A percentile compares a stretch with the other conserved stretches of the same genome.
These are phyloP conservation scores for Hanseniaspora valbyensis DNA, from an alignment of 805 yeast species.

Conservation along the genomic window DNA sequence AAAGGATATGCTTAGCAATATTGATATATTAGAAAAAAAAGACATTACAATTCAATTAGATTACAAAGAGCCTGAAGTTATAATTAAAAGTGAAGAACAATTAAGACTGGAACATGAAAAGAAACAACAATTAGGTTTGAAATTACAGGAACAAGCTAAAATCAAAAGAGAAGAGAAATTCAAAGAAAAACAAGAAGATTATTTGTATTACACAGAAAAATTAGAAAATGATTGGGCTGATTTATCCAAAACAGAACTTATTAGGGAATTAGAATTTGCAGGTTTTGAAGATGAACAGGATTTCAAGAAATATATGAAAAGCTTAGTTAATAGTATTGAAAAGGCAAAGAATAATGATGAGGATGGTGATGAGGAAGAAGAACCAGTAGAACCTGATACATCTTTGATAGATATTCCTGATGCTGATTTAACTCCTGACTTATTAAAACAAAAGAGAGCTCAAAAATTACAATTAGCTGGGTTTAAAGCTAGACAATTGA, in stretches of 20 bases:
- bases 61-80: slow-evolving; percentile 49
- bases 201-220: slow-evolving; percentile 53
- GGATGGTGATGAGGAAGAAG: slow-evolving; percentile 34
- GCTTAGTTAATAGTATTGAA: slow-evolving; percentile 58
- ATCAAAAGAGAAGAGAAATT: slow-evolving; percentile 70
- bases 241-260: slow-evolving; percentile 43
- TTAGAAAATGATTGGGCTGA: slow-evolving; percentile 38
- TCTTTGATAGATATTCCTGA: slow-evolving; percentile 78
- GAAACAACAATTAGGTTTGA: slow-evolving; percentile 71
- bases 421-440: slow-evolving; percentile 66
- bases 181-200: slow-evolving; percentile 69
- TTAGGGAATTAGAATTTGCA: slow-evolving; percentile 49
- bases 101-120: slow-evolving; percentile 63
- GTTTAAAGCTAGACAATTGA: slow-evolving; percentile 75
- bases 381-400: slow-evolving; percentile 39
- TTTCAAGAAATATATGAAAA: slow-evolving; percentile 51
- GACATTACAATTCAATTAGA: slow-evolving; percentile 80
- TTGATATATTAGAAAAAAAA: slow-evolving; percentile 53
- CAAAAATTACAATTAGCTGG: slow-evolving; percentile 77
- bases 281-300: slow-evolving; percentile 70
- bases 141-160: slow-evolving; percentile 88
- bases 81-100: slow-evolving; percentile 76
- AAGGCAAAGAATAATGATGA: slow-evolving; percentile 60
- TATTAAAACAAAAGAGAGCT: slow-evolving; percentile 73
- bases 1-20: slow-evolving; percentile 38